Evolutionary conservation across 2,329 filamentous ascomycete species (phyloP).

Genomic region (Venturia effusa): DNA sequence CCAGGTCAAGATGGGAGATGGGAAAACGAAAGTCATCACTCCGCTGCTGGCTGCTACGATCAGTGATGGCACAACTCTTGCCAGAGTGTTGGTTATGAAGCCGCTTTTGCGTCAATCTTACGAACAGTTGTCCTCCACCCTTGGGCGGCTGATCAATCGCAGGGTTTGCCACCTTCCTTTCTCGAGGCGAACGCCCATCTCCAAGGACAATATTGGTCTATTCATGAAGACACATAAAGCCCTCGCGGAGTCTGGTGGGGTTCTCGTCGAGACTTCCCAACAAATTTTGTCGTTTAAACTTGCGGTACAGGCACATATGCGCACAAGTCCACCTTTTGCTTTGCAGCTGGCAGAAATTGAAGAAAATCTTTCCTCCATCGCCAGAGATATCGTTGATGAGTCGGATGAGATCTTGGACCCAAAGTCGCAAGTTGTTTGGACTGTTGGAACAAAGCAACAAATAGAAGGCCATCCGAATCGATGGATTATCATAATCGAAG

Average conservation of each 20-base stretch:
- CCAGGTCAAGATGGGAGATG: constrained; percentile 55
- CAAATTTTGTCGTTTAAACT: constrained; percentile 51
- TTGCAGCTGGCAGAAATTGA: neutral
- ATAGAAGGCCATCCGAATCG: constrained; percentile 44
- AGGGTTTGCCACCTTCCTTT: constrained; percentile 44
- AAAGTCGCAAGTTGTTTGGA: constrained; percentile 25
- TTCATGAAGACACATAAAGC: constrained; percentile 28
- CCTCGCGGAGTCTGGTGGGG: constrained; percentile 28
- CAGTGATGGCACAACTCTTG: constrained; percentile 29
- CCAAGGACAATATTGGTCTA: constrained; percentile 30
- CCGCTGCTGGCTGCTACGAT: constrained; percentile 43
- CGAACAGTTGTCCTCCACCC: constrained; percentile 38
- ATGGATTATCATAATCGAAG: constrained; percentile 45
- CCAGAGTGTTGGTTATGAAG: constrained; percentile 42
- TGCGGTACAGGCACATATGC: constrained; percentile 53
- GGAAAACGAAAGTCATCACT: constrained; percentile 56
- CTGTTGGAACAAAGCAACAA: constrained; percentile 29
- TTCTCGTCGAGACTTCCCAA: constrained; percentile 49
- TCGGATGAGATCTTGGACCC: constrained; percentile 28
- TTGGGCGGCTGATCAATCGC: constrained; percentile 42
- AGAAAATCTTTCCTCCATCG: constrained; percentile 32
- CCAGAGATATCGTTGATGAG: constrained; percentile 52
- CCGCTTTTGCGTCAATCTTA: constrained; percentile 43
- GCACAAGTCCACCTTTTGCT: constrained; percentile 19
- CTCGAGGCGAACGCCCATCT: constrained; percentile 37